Evolutionary conservation across 371 early-diverging fungal genomes (phyloP), one percentile per base, ranked within the genome.

Genomic region (Cladochytrium tenue): DNA sequence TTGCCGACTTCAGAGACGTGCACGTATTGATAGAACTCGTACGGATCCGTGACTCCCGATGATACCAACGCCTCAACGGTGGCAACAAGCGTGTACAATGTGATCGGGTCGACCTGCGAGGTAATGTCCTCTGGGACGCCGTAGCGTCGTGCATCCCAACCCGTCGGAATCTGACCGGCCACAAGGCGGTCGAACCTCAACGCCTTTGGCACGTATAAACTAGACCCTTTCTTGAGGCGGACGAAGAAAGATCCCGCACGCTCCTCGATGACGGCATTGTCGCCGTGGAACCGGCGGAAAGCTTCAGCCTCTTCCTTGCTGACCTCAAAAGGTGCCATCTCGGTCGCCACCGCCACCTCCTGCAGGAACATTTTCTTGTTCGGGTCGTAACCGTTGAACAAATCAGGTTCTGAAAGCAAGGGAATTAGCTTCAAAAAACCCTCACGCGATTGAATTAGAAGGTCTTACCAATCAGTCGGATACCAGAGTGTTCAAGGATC

Each of bases 1-100:
- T 93, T 97, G 72, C 97, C 97, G 56, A 97, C 88, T 69, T 97
- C 92, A 53, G 93, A 88, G 25, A 95, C 93, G 76, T 97, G 96
- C 66, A 97, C 92, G 76, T 96, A 95, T 77, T 90, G 86, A 88
- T 93, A 97, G 82, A 96, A 92, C 81, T 97, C 97, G 81, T 97
- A 97, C 32, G 97, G 95, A 71, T 97, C 97, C 32, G 94, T 93
- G 67, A 97, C 89, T 81, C 97, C 97, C 56, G 93, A 87, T 33
- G 93, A 83, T 50, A 95, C 83, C 69, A 97, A 82, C 20, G 97
- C 94, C 80, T 97, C 97, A 25, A 93, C 94, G 32, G 96, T 94
- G 28, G 95, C 89, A 28, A 95, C 89, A 56, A 97, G 78, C 66
- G 90, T 89, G 80, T 89, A 95, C 58, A 94, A 83, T 7, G 96